Conservation (phyloP, 164 flowering plant species). For the Malania oleifera region DNA sequence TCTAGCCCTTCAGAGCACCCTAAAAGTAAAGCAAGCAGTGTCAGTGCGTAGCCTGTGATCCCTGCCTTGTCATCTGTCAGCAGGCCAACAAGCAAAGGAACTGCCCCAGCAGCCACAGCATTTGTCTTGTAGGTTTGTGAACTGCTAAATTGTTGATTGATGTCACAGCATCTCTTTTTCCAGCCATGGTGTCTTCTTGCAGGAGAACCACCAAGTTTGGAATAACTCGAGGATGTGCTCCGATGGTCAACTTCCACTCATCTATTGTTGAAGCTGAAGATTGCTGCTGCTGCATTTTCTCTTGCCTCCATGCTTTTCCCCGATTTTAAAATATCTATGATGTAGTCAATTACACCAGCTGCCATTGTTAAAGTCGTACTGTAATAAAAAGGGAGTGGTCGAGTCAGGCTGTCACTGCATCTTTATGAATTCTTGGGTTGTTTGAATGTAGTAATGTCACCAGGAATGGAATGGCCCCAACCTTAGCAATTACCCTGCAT, state of each 20-base stretch:
- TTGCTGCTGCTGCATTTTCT: slow-evolving; percentile 81
- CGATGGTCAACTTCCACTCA: slow-evolving; percentile 58
- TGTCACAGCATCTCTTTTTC: slow-evolving; percentile 76
- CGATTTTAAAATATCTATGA: slow-evolving; percentile 37
- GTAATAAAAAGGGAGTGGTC: slow-evolving; percentile 64
- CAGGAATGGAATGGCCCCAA: slow-evolving; percentile 77
- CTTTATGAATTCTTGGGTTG: slow-evolving; percentile 61
- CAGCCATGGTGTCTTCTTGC: slow-evolving; percentile 54
- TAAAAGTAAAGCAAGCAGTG: slow-evolving; percentile 42
- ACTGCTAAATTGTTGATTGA: slow-evolving; percentile 60
- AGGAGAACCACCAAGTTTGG: slow-evolving; percentile 49
- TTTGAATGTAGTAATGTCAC: slow-evolving; percentile 44
- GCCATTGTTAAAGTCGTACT: slow-evolving; percentile 58
- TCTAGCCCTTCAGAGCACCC: slow-evolving; percentile 49
- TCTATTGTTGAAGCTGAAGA: slow-evolving; percentile 63
- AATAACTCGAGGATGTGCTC: slow-evolving; percentile 51
- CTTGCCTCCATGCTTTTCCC: slow-evolving; percentile 73
- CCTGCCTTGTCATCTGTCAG: slow-evolving; percentile 64
- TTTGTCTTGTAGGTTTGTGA: slow-evolving; percentile 35
- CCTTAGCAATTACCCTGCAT: slow-evolving; percentile 61
- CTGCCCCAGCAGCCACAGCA: slow-evolving; percentile 47
- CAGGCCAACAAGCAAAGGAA: slow-evolving; percentile 49
- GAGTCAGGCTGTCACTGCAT: slow-evolving; percentile 69
- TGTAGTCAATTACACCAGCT: slow-evolving; percentile 55
- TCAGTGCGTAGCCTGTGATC: slow-evolving; percentile 62